A percentile compares a stretch with the other conserved stretches of the same genome.
Evolutionary conservation across 345 rosid species (phyloP).

Genomic region (Physaria fendleri): DNA sequence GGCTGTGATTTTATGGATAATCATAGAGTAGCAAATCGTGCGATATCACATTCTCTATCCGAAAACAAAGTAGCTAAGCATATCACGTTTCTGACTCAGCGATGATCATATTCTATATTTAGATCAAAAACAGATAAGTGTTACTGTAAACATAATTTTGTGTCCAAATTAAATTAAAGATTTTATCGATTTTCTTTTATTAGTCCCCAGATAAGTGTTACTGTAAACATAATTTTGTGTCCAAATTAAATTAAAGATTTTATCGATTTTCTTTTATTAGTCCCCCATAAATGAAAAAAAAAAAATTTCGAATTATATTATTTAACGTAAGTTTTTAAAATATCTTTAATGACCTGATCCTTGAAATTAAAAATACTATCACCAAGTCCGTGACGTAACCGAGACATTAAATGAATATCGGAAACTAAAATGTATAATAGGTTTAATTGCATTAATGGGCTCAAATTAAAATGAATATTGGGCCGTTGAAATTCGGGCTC

Average conservation of each 20-base stretch:
- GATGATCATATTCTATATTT: neutral
- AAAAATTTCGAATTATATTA: too few species aligned
- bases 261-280: too few species aligned
- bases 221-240: too few species aligned
- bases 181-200: neutral
- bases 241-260: neutral
- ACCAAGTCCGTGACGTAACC: conserved; percentile 2
- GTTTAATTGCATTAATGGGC: neutral
- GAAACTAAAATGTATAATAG: too few species aligned
- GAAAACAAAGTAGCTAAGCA: neutral
- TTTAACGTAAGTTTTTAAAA: too few species aligned
- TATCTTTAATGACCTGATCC: neutral
- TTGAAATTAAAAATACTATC: neutral
- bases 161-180: neutral
- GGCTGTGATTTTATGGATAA: conserved; percentile 16
- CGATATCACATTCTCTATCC: conserved; percentile 5
- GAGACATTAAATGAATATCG: neutral
- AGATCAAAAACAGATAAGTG: neutral
- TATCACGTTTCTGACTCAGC: conserved; percentile 19
- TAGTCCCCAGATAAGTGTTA: too few species aligned
- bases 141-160: neutral
- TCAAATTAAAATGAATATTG: neutral
- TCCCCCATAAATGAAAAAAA: too few species aligned
- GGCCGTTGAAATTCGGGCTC: neutral
- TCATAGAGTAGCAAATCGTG: neutral